phyloP scores from a whole-genome alignment of 1,139 yeast species.

The Lipomyces yarrowii region DNA sequence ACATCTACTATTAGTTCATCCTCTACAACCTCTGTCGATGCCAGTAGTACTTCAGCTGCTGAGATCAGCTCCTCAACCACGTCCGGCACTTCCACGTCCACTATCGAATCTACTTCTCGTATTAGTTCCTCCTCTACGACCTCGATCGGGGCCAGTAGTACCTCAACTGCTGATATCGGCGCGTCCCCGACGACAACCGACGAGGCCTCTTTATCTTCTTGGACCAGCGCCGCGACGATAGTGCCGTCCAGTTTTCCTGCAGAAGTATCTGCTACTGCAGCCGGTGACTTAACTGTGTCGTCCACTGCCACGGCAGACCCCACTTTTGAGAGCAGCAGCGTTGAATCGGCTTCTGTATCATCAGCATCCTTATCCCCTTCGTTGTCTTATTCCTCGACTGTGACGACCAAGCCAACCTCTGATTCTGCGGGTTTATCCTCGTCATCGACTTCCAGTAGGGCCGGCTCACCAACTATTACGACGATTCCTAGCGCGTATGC shows the following conservation, averaged over 20 bases:
- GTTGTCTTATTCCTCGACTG: background rate
- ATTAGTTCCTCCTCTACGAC: too few species aligned
- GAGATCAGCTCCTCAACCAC: background rate
- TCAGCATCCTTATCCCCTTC: background rate
- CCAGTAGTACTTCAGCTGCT: background rate
- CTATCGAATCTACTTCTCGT: too few species aligned
- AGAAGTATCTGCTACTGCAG: background rate
- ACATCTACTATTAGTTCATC: too few species aligned
- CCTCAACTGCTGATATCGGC: background rate
- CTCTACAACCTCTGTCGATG: too few species aligned
- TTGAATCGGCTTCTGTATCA: background rate
- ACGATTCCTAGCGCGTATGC: conserved; percentile 10
- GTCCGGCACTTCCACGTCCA: too few species aligned
- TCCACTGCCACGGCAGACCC: background rate
- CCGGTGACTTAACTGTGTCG: background rate
- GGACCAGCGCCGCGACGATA: background rate
- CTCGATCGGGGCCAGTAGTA: too few species aligned
- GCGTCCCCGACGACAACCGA: background rate
- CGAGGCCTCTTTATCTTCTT: background rate
- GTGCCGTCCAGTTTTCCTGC: background rate
- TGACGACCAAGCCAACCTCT: background rate
- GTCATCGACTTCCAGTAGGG: background rate
- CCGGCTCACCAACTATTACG: conserved; percentile 4
- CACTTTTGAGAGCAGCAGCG: background rate
- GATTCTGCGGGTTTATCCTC: background rate